phyloP scores from a whole-genome alignment of 2,329 filamentous ascomycete species.

The Trichoderma polysporum region DNA sequence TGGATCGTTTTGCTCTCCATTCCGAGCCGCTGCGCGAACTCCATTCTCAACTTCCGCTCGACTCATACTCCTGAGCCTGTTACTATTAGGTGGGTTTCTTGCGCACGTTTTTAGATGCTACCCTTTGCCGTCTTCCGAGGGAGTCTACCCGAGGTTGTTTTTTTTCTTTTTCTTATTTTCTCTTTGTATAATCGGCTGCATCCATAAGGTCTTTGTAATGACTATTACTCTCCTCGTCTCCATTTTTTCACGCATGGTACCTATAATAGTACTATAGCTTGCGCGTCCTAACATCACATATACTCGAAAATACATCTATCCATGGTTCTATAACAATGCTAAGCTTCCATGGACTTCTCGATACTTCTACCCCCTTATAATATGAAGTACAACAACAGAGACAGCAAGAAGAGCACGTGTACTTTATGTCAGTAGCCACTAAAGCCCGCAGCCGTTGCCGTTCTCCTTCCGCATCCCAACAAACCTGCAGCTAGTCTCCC shows the following conservation, averaged over 20 bases:
- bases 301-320: not conserved
- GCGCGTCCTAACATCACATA: no score
- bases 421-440: not conserved
- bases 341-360: not conserved
- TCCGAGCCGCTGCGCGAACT: not conserved
- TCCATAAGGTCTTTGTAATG: not conserved
- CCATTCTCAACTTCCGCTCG: not conserved
- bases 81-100: not conserved
- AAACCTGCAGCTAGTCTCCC: not conserved
- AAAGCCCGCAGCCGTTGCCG: not conserved
- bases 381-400: not conserved
- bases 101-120: not conserved
- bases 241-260: no score
- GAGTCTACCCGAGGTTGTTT: not conserved
- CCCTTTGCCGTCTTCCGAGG: conserved; percentile 13
- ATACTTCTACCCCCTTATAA: not conserved
- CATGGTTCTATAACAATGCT: not conserved
- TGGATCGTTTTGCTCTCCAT: no score
- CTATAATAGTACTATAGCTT: no score
- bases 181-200: no score
- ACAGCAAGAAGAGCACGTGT: not conserved
- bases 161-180: no score
- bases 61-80: not conserved
- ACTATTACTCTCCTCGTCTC: not conserved
- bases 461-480: conserved; percentile 1